Evolutionary conservation across 495 filamentous ascomycete species (phyloP), one percentile per base, ranked within the genome.

Genomic region (Penicillium argentinense): DNA sequence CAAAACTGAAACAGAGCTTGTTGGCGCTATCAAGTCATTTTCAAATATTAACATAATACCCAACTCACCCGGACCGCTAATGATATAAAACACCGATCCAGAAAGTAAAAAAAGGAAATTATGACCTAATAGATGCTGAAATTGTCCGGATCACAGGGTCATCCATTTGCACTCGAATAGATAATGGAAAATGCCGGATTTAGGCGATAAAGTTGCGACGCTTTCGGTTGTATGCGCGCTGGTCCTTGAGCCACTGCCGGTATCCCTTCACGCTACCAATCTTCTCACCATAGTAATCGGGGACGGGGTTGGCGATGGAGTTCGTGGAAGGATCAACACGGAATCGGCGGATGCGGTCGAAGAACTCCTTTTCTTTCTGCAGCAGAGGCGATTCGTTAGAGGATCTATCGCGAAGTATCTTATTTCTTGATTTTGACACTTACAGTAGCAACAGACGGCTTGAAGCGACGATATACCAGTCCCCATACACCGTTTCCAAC

Each of bases 171-270:
- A 60, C 60, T 56, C 33, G 39, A 56, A 63, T 37, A 28, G 44
- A 36, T 7, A 44, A 38, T 42, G 45, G 36, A 26, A 42, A 47
- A 53, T 28, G 39, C 21, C 34, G 16, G 25, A 28, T 34, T 54
- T 64, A 75, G 9, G 53, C 37, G 46, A 81, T 74, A 53, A 80
- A 88, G 52, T 71, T 83, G 39, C 80, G 78, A 59, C 87, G 84
- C 79, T 96, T 97, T 71, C 85, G 82, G 72, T 95, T 96, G 68
- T 93, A 98, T n/a, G 91, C 90, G 37, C 91, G 69, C 76, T 97
- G 95, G 64, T 98, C 93, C 75, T 92, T 96, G 62, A 98, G 69
- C 93, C 93, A 98, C 64, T 87, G 84, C 54, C 95, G 71, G 59
- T 97, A 98, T 39, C 87, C 91, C 46, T 81, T 79, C 27, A 98